phyloP scores from a whole-genome alignment of 148 eudicot species.

The Polygonum aviculare region DNA sequence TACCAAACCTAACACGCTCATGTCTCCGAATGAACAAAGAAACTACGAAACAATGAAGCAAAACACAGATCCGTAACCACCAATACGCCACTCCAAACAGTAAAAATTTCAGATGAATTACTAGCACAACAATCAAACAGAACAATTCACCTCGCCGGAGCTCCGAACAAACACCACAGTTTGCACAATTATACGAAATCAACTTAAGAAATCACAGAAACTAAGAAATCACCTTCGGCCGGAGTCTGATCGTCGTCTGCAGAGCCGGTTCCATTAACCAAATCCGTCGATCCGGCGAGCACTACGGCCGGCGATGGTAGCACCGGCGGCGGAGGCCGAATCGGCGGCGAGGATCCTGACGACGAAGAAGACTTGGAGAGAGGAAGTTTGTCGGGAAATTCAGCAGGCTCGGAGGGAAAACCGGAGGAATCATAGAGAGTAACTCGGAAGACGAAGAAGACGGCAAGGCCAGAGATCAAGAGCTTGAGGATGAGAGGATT shows the following conservation, averaged over 20 bases:
- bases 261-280: not conserved
- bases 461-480: conserved; percentile 24
- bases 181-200: not conserved
- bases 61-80: not conserved
- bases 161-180: not conserved
- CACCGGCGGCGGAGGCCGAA: not conserved
- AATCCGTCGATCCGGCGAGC: not conserved
- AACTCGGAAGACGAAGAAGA: conserved; percentile 26
- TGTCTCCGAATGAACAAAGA: not conserved
- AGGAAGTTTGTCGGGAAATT: not conserved
- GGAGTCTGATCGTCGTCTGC: conserved; percentile 1
- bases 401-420: conserved; percentile 14
- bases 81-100: not conserved
- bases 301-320: not conserved
- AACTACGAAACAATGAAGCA: not conserved
- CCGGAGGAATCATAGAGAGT: conserved; percentile 22
- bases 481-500: conserved; percentile 28
- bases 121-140: not conserved
- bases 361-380: not conserved
- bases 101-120: not conserved
- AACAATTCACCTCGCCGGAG: not conserved
- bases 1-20: not conserved
- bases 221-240: not conserved
- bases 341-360: not conserved
- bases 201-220: not conserved